Conservation (phyloP, 2,329 filamentous ascomycete species). For the Lasiodiplodia citricola region DNA sequence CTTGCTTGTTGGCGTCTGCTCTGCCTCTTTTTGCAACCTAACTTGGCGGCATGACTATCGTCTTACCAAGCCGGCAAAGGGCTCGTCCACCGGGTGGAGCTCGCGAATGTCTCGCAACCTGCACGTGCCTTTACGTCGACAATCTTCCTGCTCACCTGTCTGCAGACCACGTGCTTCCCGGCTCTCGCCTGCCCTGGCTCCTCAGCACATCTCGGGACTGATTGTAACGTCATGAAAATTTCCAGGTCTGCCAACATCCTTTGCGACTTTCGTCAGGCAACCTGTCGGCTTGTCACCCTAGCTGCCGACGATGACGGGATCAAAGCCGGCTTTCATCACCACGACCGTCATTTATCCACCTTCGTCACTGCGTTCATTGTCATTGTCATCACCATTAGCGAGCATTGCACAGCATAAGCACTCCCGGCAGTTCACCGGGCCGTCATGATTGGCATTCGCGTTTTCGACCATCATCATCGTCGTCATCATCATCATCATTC, state of each 20-base stretch:
- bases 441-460: background rate
- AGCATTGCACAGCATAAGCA: conserved; percentile 14
- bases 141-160: background rate
- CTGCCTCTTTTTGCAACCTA: background rate
- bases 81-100: background rate
- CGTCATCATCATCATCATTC: background rate
- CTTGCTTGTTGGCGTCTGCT: background rate
- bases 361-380: background rate
- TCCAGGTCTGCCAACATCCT: background rate
- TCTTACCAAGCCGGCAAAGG: background rate
- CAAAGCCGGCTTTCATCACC: background rate
- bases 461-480: background rate
- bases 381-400: conserved; percentile 1
- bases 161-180: background rate
- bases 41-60: conserved; percentile 1
- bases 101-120: background rate
- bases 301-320: conserved; percentile 1
- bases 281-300: background rate
- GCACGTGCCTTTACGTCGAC: background rate
- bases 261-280: background rate
- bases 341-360: background rate
- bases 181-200: background rate
- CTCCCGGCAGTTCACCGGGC: background rate
- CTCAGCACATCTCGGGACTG: background rate
- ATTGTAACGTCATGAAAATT: background rate